Evolutionary conservation across 208 protist genomes (phyloP).

Genomic region (Leishmania braziliensis): DNA sequence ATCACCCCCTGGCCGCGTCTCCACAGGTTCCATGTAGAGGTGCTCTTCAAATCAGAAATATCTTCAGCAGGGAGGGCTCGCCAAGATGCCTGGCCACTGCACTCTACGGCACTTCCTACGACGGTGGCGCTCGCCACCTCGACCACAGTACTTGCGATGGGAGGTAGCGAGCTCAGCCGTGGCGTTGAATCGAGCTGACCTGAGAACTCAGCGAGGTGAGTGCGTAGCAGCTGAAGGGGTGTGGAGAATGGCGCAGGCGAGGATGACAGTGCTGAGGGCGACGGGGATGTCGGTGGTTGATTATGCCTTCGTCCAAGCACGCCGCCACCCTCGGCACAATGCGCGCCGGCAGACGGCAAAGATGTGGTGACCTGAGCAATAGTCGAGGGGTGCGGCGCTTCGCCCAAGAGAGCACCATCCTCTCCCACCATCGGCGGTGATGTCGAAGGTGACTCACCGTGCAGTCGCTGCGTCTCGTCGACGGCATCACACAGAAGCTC

Average conservation of each 20-base stretch:
- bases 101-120: neutral
- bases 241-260: conserved; percentile 1
- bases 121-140: neutral
- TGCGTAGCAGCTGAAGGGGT: conserved; percentile 8
- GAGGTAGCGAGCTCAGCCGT: conserved; percentile 3
- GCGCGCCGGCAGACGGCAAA: neutral
- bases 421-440: neutral
- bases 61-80: neutral
- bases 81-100: neutral
- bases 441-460: conserved; percentile 10
- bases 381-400: neutral
- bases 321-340: neutral
- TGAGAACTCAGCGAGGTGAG: neutral
- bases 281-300: neutral
- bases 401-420: neutral
- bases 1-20: conserved; percentile 16
- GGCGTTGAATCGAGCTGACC: conserved; percentile 28
- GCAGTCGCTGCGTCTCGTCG: conserved; percentile 28
- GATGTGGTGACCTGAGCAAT: neutral
- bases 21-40: conserved; percentile 9
- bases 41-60: neutral
- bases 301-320: neutral
- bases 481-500: neutral
- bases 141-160: neutral
- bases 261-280: neutral